Percentiles rank a stretch among this genome's conserved stretches.
These are phyloP conservation scores for Lepiota brunneoincarnata DNA, from an alignment of 768 basidiomycete species.

Conservation along the genomic window DNA sequence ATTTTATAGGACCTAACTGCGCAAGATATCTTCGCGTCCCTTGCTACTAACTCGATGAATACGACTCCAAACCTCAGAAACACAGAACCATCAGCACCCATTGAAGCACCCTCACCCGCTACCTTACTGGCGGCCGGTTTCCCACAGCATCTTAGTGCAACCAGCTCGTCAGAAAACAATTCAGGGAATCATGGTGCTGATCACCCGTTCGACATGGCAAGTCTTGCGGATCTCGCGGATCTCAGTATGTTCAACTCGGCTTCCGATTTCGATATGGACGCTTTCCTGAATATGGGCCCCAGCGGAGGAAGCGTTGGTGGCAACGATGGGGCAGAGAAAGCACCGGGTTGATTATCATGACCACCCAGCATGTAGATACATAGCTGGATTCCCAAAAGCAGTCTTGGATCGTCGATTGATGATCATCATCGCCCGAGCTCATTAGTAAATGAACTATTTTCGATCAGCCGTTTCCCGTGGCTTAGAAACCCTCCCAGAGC, in stretches of 20 bases:
- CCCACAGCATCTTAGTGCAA: conserved; percentile 3
- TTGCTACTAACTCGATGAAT: conserved; percentile 1
- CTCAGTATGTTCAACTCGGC: conserved; percentile 1
- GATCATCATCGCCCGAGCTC: too few relatives aligned
- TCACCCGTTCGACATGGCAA: conserved; percentile 9
- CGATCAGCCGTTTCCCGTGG: neutral
- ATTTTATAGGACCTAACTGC: conserved; percentile 19
- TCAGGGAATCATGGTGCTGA: neutral
- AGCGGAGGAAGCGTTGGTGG: conserved; percentile 19
- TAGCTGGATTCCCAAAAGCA: neutral
- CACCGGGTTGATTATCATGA: neutral
- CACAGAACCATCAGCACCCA: neutral
- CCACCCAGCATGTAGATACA: neutral
- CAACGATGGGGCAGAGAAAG: conserved; percentile 4
- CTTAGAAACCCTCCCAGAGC: neutral
- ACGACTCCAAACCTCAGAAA: neutral
- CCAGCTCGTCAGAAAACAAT: neutral
- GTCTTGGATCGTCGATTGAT: neutral
- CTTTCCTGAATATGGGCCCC: conserved; percentile 44
- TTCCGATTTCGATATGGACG: conserved; percentile 37
- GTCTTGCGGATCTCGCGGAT: conserved; percentile 7
- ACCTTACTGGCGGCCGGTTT: conserved; percentile 3
- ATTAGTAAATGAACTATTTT: neutral
- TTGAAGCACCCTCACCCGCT: conserved; percentile 6
- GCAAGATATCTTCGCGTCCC: conserved; percentile 9